A percentile compares a stretch with the other conserved stretches of the same genome.
Evolutionary conservation across 2,329 filamentous ascomycete species (phyloP).

Genomic region (Fusarium marasasianum): DNA sequence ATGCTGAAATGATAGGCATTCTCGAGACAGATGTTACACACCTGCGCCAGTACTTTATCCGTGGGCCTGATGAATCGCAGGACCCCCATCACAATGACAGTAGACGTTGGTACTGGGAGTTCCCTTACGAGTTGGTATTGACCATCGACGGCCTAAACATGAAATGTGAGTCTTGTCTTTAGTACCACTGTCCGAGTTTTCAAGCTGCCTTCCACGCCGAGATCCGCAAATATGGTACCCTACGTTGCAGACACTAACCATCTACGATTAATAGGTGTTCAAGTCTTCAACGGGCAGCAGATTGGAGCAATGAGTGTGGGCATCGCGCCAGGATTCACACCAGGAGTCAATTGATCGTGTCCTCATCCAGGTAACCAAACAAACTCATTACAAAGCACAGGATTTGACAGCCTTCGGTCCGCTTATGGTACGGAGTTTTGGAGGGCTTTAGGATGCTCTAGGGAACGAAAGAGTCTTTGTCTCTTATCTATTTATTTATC

Average conservation of each 20-base stretch:
- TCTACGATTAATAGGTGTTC: not conserved
- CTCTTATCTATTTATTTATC: not conserved
- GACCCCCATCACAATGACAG: too few relatives aligned
- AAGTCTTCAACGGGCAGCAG: accelerated
- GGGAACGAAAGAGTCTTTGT: not conserved
- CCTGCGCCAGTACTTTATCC: too few relatives aligned
- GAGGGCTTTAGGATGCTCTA: not conserved
- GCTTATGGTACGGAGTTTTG: not conserved
- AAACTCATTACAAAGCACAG: accelerated
- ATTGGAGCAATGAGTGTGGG: not conserved
- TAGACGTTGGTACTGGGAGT: not conserved
- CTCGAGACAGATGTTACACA: too few relatives aligned
- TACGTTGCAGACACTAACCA: not conserved
- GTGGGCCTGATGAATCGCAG: too few relatives aligned
- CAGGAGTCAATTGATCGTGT: not conserved
- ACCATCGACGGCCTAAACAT: not conserved
- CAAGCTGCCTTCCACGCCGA: not conserved
- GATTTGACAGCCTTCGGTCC: not conserved
- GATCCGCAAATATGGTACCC: not conserved
- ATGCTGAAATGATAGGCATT: not conserved
- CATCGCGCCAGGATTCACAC: not conserved
- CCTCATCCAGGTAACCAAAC: accelerated
- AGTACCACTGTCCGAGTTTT: not conserved
- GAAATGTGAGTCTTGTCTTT: not conserved
- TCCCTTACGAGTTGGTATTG: not conserved